Conservation (phyloP, 2,329 filamentous ascomycete species). For the Bipolaris gigantea region DNA sequence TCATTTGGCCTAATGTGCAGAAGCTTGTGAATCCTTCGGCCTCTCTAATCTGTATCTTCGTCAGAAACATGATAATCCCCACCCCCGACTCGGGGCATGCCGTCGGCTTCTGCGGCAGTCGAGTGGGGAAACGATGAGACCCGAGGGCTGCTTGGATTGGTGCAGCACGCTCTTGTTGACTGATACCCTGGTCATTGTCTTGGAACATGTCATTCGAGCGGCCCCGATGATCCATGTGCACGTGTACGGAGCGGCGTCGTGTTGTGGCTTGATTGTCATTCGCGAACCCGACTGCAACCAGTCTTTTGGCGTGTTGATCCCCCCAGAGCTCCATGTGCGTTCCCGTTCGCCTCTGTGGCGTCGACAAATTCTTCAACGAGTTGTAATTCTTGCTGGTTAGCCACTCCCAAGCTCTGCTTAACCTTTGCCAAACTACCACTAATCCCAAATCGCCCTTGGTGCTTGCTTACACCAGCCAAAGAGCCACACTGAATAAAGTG, state of each 20-base stretch:
- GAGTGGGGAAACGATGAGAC: too few species aligned
- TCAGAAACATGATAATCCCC: too few species aligned
- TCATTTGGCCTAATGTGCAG: too few species aligned
- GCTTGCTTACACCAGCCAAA: too few species aligned
- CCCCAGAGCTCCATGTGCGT: conserved; percentile 13
- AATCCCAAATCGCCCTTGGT: too few species aligned
- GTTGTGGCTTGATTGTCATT: conserved; percentile 4
- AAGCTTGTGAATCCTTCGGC: too few species aligned
- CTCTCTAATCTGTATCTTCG: too few species aligned
- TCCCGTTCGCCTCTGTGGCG: conserved; percentile 8
- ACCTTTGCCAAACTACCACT: not conserved
- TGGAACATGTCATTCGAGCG: not conserved
- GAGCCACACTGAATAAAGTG: not conserved
- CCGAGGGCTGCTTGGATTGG: not conserved
- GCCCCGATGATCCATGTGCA: not conserved
- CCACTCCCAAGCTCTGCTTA: not conserved
- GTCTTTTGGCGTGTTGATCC: conserved; percentile 6
- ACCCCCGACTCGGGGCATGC: too few species aligned
- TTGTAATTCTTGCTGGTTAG: not conserved
- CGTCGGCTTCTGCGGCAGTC: too few species aligned
- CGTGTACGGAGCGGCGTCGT: not conserved
- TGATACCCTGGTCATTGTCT: not conserved
- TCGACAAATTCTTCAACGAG: not conserved
- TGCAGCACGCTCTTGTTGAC: not conserved
- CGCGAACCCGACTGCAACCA: conserved; percentile 7